A percentile compares a stretch with the other conserved stretches of the same genome.
Conservation (phyloP, 148 eudicot genomes). For the Rhododendron vialii region DNA sequence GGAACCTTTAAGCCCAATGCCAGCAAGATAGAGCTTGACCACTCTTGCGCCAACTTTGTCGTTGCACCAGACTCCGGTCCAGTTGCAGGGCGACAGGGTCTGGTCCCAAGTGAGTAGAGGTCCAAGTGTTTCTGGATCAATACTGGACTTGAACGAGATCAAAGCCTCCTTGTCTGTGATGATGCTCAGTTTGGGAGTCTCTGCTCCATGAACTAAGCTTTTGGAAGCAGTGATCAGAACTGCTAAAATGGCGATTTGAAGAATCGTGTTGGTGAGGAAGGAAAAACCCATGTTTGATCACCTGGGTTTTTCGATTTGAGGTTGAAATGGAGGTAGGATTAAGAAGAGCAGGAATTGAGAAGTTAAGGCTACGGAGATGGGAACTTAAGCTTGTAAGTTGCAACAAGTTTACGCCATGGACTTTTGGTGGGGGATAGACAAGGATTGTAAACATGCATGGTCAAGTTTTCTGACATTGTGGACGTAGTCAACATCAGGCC, state of each 20-base stretch:
- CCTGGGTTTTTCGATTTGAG: neutral
- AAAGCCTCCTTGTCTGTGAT: constrained; percentile 28
- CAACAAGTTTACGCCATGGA: too few relatives aligned
- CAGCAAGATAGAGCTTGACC: constrained; percentile 27
- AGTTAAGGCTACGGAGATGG: too few relatives aligned
- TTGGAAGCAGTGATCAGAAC: neutral
- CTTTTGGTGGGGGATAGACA: too few relatives aligned
- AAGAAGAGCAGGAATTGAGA: neutral
- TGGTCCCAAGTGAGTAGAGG: constrained; percentile 16
- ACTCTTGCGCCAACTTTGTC: constrained; percentile 20
- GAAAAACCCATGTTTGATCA: neutral
- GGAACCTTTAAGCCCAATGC: constrained; percentile 16
- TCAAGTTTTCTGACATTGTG: too few relatives aligned
- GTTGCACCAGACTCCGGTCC: constrained; percentile 25
- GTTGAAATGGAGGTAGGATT: neutral
- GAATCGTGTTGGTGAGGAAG: neutral
- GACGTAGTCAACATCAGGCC: too few relatives aligned
- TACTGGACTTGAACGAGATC: constrained; percentile 8
- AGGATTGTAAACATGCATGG: too few relatives aligned
- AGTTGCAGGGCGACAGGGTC: constrained; percentile 31
- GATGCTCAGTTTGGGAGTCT: neutral
- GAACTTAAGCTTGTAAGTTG: too few relatives aligned
- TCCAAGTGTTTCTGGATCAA: too few relatives aligned
- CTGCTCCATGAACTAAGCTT: neutral
- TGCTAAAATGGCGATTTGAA: neutral